Conservation (phyloP, 106 monocot genomes). For the Xerophyta viscosa region DNA sequence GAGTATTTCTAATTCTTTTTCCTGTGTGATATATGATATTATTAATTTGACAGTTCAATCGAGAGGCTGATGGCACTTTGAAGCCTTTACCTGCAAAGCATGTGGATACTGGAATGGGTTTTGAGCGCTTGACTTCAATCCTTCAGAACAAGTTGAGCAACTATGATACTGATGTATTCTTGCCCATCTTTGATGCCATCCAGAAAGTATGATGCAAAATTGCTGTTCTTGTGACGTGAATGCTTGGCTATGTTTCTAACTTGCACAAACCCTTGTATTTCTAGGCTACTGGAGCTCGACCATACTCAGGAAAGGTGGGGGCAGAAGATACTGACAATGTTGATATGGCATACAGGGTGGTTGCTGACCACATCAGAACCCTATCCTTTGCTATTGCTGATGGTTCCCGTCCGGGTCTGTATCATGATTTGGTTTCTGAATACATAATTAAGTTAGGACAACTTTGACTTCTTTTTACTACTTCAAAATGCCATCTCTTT, state of each 20-base stretch:
- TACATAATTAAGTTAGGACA: too few relatives aligned
- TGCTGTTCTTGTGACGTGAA: background rate
- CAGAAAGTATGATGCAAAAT: conserved; percentile 42
- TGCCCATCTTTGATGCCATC: conserved; percentile 83
- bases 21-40: too few relatives aligned
- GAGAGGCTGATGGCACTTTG: conserved; percentile 74
- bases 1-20: too few relatives aligned
- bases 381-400: conserved; percentile 95
- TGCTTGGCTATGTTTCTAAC: too few relatives aligned
- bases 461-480: too few relatives aligned
- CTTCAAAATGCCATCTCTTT: too few relatives aligned
- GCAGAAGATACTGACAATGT: conserved; percentile 69
- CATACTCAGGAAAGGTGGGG: conserved; percentile 78
- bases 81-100: conserved; percentile 78
- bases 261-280: too few relatives aligned
- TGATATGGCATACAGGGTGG: conserved; percentile 94
- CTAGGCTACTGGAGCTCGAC: conserved; percentile 58
- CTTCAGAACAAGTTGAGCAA: conserved; percentile 96
- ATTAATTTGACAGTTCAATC: conserved; percentile 94
- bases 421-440: too few relatives aligned
- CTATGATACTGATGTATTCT: conserved; percentile 92
- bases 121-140: conserved; percentile 84
- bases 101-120: conserved; percentile 95
- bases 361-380: conserved; percentile 94
- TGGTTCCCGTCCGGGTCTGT: conserved; percentile 80